These are phyloP conservation scores for Leccinum rimulosum DNA, from an alignment of 768 basidiomycete genomes.

Conservation along the genomic window DNA sequence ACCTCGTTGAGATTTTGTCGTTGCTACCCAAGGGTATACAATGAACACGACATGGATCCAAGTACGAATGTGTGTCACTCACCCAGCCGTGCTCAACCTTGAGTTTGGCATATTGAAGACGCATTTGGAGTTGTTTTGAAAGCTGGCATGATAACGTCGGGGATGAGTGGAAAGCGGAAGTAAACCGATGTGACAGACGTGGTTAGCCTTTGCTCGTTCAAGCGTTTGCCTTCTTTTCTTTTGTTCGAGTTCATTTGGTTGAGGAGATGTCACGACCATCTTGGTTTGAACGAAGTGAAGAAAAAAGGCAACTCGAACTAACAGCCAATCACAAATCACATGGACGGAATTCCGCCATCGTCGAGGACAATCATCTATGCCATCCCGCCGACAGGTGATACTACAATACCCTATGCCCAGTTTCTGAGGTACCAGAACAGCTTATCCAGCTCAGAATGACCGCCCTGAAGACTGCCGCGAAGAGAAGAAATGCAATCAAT, in stretches of 20 bases:
- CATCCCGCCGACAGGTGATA: not conserved
- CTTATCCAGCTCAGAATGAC: not conserved
- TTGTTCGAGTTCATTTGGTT: constrained; percentile 29
- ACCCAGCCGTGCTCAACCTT: constrained; percentile 86
- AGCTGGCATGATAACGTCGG: constrained; percentile 39
- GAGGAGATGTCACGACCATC: constrained; percentile 24
- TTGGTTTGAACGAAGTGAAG: not conserved
- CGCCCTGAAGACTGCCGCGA: not conserved
- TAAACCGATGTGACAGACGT: constrained; percentile 39
- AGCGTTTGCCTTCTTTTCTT: constrained; percentile 48
- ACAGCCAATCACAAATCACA: not conserved
- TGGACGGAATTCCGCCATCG: not conserved
- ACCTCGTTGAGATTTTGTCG: constrained; percentile 78
- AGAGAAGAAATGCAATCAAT: not conserved
- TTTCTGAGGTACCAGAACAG: not conserved
- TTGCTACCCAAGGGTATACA: constrained; percentile 44
- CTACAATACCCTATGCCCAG: not conserved
- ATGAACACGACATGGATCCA: not conserved
- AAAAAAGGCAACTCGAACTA: not conserved
- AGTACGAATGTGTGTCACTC: constrained; percentile 23
- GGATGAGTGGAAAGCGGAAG: not conserved
- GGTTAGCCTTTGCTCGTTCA: constrained; percentile 55
- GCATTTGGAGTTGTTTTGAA: constrained; percentile 67
- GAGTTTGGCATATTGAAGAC: constrained; percentile 72
- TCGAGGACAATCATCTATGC: not conserved